Base-by-base conservation (phyloP, 23 red algal genomes). In the Gracilaria domingensis region DNA sequence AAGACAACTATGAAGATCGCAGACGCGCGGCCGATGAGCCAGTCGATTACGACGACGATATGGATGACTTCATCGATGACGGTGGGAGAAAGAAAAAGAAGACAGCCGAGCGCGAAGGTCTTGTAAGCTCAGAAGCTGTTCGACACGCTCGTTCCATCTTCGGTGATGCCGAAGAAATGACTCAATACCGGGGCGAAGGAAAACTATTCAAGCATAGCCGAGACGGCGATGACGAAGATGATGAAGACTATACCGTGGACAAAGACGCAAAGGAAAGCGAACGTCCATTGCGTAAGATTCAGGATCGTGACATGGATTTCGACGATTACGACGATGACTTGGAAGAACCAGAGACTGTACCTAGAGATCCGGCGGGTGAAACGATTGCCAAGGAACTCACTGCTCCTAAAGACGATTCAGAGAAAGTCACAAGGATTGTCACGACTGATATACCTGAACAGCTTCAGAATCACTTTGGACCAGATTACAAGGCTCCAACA, bases 41-140 rank as follows among this genome's bases (percentile, higher is more conserved):
- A 5, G 85, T 86, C 48, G 92, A 86, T 34, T 87, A 90, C 23
- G 93, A 91, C 35, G 94, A 96, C 47, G 94, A 91, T 23, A 56
- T 88, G 50, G 94, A 96, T 79, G 89, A 96, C 79, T 96, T 96
- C 51, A 91, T 96, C 83, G 94, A 91, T 48, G 85, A 90, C 66
- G 90, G 73, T 71, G 79, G 78, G 20, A 70, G 92, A 29, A 58
- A 79, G 37, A 66, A 64, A 9, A 72, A 79, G 29, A 71, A 57
- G 32, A 47, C 74, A 37, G 74, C 74, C 1, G 73, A 80, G 47
- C 54, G 87, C 76, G 74, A 80, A 48, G 87, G 87, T 6, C 76
- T 81, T 24, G 87, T 90, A 23, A 90, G 87, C 61, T 90, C 87
- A 24, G 87, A 90, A 56, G 87, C 76, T 34, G 87, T 90, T n/a